Evolutionary conservation across 2,329 filamentous ascomycete species (phyloP).

Genomic region (Meredithiella fracta): DNA sequence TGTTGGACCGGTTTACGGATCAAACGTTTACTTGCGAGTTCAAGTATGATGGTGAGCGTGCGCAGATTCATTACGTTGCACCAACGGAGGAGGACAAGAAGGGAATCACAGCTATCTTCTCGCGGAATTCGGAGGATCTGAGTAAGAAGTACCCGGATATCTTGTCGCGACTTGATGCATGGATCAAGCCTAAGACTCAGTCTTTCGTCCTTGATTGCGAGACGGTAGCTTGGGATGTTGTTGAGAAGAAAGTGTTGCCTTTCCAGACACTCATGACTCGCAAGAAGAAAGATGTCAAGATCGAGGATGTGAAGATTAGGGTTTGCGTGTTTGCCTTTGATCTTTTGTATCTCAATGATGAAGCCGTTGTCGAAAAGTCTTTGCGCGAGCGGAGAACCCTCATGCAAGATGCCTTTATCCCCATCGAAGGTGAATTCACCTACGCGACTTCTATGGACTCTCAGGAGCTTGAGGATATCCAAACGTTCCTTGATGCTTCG

Average conservation of each 20-base stretch:
- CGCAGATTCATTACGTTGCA: slow-evolving; percentile 95
- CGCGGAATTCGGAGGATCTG: slow-evolving; percentile 87
- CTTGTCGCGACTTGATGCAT: slow-evolving; percentile 66
- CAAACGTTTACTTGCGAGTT: slow-evolving; percentile 97
- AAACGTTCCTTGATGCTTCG: slow-evolving; percentile 79
- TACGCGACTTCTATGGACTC: slow-evolving; percentile 80
- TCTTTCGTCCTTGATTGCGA: slow-evolving; percentile 98
- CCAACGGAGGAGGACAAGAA: slow-evolving; percentile 41
- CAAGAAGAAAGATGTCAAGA: slow-evolving; percentile 92
- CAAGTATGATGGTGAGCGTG: slow-evolving; percentile 95
- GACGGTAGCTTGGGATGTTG: slow-evolving; percentile 91
- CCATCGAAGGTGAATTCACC: slow-evolving; percentile 75
- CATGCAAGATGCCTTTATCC: slow-evolving; percentile 54
- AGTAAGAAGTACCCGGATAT: slow-evolving; percentile 98
- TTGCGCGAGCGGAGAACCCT: slow-evolving; percentile 70
- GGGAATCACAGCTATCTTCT: slow-evolving; percentile 86
- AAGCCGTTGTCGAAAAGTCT: slow-evolving; percentile 72
- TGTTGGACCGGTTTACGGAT: slow-evolving; percentile 86
- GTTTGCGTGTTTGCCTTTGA: slow-evolving; percentile 97
- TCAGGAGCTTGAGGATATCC: slow-evolving; percentile 83
- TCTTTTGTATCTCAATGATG: slow-evolving; percentile 79
- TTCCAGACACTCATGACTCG: slow-evolving; percentile 98
- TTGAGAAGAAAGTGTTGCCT: slow-evolving; percentile 84
- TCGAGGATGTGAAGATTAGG: slow-evolving; percentile 89
- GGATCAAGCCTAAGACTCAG: slow-evolving; percentile 79